Percentiles rank a stretch among this genome's conserved stretches.
Evolutionary conservation across 2,329 filamentous ascomycete genomes (phyloP).

Genomic region (Botrytis elliptica): DNA sequence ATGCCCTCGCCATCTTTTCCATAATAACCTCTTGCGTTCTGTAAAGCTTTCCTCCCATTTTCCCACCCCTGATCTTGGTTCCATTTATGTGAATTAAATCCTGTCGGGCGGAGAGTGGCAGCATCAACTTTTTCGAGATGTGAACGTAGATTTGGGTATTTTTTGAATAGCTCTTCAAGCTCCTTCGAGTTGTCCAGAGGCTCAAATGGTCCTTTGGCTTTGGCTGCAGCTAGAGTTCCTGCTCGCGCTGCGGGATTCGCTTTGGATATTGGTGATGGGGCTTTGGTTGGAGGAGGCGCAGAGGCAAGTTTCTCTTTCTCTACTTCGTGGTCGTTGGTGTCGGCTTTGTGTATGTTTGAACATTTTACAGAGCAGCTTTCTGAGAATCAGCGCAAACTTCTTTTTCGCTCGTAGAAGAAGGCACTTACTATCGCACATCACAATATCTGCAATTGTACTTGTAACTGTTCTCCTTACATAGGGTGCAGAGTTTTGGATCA

Average conservation of each 20-base stretch:
- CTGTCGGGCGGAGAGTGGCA: conserved; percentile 48
- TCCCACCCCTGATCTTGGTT: conserved; percentile 57
- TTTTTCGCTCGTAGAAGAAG: not conserved
- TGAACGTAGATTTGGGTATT: conserved; percentile 51
- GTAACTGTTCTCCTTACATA: conserved; percentile 51
- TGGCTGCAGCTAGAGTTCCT: conserved; percentile 33
- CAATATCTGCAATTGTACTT: conserved; percentile 67
- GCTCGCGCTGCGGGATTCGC: conserved; percentile 1
- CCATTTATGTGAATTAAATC: conserved; percentile 44
- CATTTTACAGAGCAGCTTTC: conserved; percentile 59
- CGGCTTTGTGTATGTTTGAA: conserved; percentile 50
- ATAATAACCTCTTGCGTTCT: conserved; percentile 49
- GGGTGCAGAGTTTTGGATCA: conserved; percentile 47
- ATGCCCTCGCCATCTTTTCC: conserved; percentile 59
- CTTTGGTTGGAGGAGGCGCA: conserved; percentile 26
- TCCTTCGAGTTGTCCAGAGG: conserved; percentile 52
- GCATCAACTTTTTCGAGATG: conserved; percentile 51
- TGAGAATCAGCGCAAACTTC: not conserved
- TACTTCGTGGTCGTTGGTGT: conserved; percentile 17
- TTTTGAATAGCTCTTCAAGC: conserved; percentile 51
- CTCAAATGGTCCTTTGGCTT: conserved; percentile 47
- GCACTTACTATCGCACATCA: conserved; percentile 55
- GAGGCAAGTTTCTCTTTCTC: conserved; percentile 4
- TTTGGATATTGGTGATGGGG: conserved; percentile 13
- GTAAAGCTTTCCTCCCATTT: conserved; percentile 54